Base-by-base conservation (phyloP, 2,329 filamentous ascomycete genomes). In the Fusarium xyrophilum region DNA sequence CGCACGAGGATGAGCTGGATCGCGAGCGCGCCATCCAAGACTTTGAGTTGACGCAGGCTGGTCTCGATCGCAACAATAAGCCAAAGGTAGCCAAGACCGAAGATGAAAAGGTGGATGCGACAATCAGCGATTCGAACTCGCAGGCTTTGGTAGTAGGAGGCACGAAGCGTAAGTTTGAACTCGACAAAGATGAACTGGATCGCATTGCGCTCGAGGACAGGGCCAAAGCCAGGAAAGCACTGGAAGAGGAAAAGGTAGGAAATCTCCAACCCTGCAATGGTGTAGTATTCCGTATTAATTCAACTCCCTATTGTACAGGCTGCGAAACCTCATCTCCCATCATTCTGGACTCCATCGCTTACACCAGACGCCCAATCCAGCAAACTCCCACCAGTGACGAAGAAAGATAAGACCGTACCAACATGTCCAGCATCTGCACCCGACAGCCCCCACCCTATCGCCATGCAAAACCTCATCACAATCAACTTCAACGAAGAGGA, bases 301-400 rank as follows among this genome's bases (percentile, higher is more conserved):
- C 70, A 51, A 73, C 17, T 28, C 13, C 17, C 44, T 57, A 51
- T 47, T 38, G n/a, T 71, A 21, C 79, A 88, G 75, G 85, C 88
- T 5, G 83, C 86, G 12, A 92, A 91, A 78, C 86, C 88, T 2
- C 85, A 86, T 19, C 81, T 97, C 0, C 92, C 93, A 0, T 96
- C 93, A 1, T 98, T 98, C 80, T 98, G 95, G 96, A 91, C 95
- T 2, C 95, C 93, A 0, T 92, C 91, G 0, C 86, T 95, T 60
- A 96, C 92, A 1, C 93, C 93, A 15, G 78, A 80, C 40, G 77
- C 78, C 35, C 75, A 78, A 47, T 73, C 78, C 55, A 76, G 83
- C 50, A 81, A 84, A 54, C 81, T 89, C 54, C 82, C 88, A 74
- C 79, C 85, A 10, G 80, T 86, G 39, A 79, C 79, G n/a, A 89